Base-by-base conservation (phyloP, 2,329 filamentous ascomycete species). In the Xylaria sp. region DNA sequence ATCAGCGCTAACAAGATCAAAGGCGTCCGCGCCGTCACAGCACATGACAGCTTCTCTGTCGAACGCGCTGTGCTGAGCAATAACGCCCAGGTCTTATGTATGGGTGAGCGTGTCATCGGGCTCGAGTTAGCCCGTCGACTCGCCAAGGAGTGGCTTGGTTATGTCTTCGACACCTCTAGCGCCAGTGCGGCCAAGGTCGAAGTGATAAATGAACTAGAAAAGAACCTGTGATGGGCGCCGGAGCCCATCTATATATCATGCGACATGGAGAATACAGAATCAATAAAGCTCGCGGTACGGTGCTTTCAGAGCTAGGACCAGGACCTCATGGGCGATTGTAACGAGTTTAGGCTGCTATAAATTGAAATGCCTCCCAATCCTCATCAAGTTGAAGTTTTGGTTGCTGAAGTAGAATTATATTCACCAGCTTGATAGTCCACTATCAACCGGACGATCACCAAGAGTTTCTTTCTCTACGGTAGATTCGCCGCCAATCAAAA, bases 1-100 rank as follows among this genome's bases (percentile, higher is more conserved):
- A 97, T 97, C 78, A 83, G 88, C n/a, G 93, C 93, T 72, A 97
- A 97, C 85, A 97, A 97, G 80, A 89, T 97, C 71, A 90, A 89
- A 65, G 93, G 93, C 5, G 89, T 97, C 69, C 85, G 93, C 27
- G 93, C 93, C n/a, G 93, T 97, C 19, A 97, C 93, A 4, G 93
- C 93, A 0, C 93, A 97, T 79, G 93, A 97, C 78, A 90, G 89
- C 72, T 97, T 94, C 83, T 90, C 87, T 64, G 92, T 97, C 5
- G 93, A 97, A 85, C 83, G 93, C 58, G 89, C 91, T 21, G 87
- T 97, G 11, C 81, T 95, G 75, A 93, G 91, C 82, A 97, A 97
- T 79, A 90, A 97, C 78, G 92, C 93, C 2, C 93, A 97, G 81
- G 93, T 97, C 36, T 82, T 97, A 69, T 97, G 93, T 78, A 90